Evolutionary conservation across 2,329 filamentous ascomycete genomes (phyloP).

Genomic region (Hortaea sp.): DNA sequence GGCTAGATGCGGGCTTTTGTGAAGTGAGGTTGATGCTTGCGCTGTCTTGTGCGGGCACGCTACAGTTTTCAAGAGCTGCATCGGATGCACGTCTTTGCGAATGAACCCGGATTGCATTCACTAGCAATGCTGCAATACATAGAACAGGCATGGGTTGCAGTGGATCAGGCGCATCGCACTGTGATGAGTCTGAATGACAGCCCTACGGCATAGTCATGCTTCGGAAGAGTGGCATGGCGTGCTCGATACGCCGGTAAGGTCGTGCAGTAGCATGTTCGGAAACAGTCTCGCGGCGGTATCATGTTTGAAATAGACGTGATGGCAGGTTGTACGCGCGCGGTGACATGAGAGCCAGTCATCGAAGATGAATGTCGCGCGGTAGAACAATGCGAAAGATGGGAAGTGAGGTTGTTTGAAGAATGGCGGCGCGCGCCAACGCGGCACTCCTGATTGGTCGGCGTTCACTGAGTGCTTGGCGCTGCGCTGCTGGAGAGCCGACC

Average conservation of each 20-base stretch:
- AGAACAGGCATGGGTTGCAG: neutral
- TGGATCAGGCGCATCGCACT: too few relatives aligned
- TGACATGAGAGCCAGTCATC: neutral
- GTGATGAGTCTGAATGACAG: neutral
- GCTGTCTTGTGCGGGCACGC: neutral
- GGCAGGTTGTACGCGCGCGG: neutral
- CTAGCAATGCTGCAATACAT: neutral
- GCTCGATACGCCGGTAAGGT: constrained; percentile 4
- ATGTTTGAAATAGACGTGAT: neutral
- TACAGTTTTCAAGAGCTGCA: neutral
- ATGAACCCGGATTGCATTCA: neutral
- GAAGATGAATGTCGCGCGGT: neutral
- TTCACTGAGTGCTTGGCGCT: neutral
- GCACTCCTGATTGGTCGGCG: neutral
- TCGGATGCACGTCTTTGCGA: neutral
- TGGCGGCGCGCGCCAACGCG: neutral
- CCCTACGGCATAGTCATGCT: constrained; percentile 1
- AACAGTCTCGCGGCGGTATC: neutral
- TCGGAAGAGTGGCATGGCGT: neutral
- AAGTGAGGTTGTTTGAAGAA: constrained; percentile 1
- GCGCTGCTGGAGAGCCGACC: neutral
- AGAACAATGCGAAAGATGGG: neutral
- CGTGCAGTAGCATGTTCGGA: neutral
- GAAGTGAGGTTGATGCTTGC: constrained; percentile 3
- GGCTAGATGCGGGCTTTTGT: neutral